These are phyloP conservation scores for Teunomyces gatunensis DNA, from an alignment of 805 yeast genomes.

Conservation along the genomic window DNA sequence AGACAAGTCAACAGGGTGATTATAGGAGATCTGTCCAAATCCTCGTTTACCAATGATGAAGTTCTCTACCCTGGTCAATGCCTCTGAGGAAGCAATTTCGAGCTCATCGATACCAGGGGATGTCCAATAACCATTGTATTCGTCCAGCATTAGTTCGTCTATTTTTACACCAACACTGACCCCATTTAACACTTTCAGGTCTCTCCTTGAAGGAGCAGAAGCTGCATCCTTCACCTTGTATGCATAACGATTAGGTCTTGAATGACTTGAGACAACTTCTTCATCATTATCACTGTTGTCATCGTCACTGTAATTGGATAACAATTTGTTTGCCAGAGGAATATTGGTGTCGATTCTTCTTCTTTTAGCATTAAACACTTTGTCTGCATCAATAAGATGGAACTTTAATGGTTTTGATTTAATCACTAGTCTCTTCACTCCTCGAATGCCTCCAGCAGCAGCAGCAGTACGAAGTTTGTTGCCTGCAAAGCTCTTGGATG, in stretches of 20 bases:
- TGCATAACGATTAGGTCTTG: conserved; percentile 10
- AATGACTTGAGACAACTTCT: conserved; percentile 10
- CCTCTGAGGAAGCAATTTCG: conserved; percentile 39
- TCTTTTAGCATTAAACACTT: conserved; percentile 34
- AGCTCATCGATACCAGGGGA: conserved; percentile 60
- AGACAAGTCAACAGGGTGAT: conserved; percentile 66
- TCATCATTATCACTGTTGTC: conserved; percentile 19
- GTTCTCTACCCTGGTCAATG: conserved; percentile 54
- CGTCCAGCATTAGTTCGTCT: conserved; percentile 1
- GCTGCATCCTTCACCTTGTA: conserved; percentile 8
- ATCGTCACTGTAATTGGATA: conserved; percentile 13
- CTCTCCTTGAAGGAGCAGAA: conserved; percentile 1
- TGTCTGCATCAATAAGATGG: conserved; percentile 42
- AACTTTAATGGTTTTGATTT: conserved; percentile 40
- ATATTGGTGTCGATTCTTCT: conserved; percentile 24
- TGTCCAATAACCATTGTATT: conserved; percentile 61
- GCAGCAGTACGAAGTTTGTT: conserved; percentile 7
- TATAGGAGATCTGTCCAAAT: conserved; percentile 65
- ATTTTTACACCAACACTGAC: conserved; percentile 11
- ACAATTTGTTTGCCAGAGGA: conserved; percentile 12
- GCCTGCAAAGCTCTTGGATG: conserved; percentile 9
- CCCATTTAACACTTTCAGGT: conserved; percentile 10
- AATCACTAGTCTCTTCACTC: conserved; percentile 35
- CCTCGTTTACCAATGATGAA: conserved; percentile 69
- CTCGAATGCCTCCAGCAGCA: conserved; percentile 20